Base-by-base conservation (phyloP, 2,329 filamentous ascomycete genomes). In the Ophiobolus disseminans region DNA sequence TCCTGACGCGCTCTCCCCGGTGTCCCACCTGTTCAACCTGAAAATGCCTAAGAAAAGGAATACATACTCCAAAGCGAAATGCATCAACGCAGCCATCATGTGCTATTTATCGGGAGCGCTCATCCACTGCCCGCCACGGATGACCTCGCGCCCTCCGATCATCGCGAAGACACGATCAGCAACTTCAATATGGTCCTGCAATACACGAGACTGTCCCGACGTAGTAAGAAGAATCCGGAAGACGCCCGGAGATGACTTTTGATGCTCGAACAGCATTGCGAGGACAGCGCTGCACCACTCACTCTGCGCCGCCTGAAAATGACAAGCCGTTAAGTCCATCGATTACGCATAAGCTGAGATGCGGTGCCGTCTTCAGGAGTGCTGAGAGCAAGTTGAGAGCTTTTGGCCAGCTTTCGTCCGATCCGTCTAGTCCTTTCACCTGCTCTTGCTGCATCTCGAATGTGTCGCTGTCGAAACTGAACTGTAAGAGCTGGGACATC, bases 401-500 rank as follows among this genome's bases (percentile, higher is more conserved):
- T 3, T 25, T 9, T 6, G 20, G 21, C 46, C 46, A 54, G 9
- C 23, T 41, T 4, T 30, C 19, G 10, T 50, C 36, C 3, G 46
- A 41, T 3, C 51, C 51, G 7, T 54, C 25, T 4, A 50, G 11
- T 4, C 8, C 16, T 13, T 39, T 30, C 3, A 45, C 22, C 3
- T 25, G 11, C 20, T 37, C n/a, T 8, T 35, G 22, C 4, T 39
- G 19, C 17, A 26, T 10, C 5, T 23, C 10, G 14, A 52, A 40
- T 4, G 8, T 13, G 11, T 52, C 44, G 13, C 36, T 22, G 11
- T 42, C 30, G n/a, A 51, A 32, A 19, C 41, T 28, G 31, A 60
- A 60, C 20, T 58, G 55, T 5, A 56, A 30, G 5, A 60, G 52
- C 20, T 58, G 57, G 14, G 21, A 32, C 16, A 59, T 48, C 2